Evolutionary conservation across 2,329 filamentous ascomycete genomes (phyloP).

Genomic region (Neophaeococcomyces aloes): DNA sequence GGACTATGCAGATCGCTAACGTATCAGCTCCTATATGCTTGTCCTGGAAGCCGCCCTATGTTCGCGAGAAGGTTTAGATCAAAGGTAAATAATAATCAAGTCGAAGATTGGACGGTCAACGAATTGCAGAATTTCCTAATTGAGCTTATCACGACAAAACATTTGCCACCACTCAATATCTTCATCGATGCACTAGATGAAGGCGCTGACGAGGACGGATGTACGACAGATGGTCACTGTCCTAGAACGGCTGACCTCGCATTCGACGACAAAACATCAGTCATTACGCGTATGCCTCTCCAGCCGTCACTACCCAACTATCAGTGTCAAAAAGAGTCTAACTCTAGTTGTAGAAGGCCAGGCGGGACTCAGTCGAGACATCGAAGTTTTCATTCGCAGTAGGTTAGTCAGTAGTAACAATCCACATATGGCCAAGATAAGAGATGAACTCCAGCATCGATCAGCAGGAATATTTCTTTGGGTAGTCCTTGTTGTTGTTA

Average conservation of each 20-base stretch:
- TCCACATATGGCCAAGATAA: no score
- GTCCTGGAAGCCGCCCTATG: not conserved
- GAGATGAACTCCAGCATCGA: slow-evolving; percentile 26
- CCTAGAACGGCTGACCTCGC: slow-evolving; percentile 27
- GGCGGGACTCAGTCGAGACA: slow-evolving; percentile 25
- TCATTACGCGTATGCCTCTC: slow-evolving; percentile 30
- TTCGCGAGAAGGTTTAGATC: slow-evolving; percentile 15
- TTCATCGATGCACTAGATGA: slow-evolving; percentile 41
- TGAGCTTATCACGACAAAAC: not conserved
- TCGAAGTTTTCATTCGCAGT: slow-evolving; percentile 27
- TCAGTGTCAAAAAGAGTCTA: slow-evolving; percentile 25
- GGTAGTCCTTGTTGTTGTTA: slow-evolving; percentile 35
- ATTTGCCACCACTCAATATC: slow-evolving; percentile 22
- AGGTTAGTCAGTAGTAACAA: slow-evolving; percentile 16
- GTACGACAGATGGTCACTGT: slow-evolving; percentile 29
- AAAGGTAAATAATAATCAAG: slow-evolving; percentile 18
- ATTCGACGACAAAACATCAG: slow-evolving; percentile 6
- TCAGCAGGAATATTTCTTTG: slow-evolving; percentile 38
- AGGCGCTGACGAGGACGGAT: slow-evolving; percentile 31
- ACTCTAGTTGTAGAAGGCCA: slow-evolving; percentile 28
- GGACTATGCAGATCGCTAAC: slow-evolving; percentile 42
- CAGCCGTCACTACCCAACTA: slow-evolving; percentile 36
- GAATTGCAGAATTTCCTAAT: slow-evolving; percentile 18
- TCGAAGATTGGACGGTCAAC: slow-evolving; percentile 9
- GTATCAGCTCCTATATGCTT: slow-evolving; percentile 16